Base-by-base conservation (phyloP, 148 eudicot species). In the Oxyria digyna region DNA sequence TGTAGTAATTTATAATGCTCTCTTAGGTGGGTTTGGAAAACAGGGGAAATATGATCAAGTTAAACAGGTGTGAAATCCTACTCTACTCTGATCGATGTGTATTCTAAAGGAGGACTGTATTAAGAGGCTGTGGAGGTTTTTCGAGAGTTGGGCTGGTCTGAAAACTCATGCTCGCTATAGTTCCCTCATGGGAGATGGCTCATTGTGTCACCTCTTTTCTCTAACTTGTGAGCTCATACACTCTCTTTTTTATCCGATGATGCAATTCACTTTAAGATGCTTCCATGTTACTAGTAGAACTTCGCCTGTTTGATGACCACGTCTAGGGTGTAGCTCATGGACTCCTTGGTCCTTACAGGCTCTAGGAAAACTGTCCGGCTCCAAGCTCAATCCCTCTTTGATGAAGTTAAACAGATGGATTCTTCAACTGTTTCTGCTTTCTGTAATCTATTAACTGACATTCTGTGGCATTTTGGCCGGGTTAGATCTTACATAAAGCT, bases 271-370 rank as follows among this genome's bases (percentile, higher is more conserved):
- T 94, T 75, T 87, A 90, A 69, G 98, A 90, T 77, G 98, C 92
- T 71, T 94, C 97, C 37, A 74, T 90, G 89, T 67, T 94, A 59
- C 73, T 94, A 67, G 92, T 90, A 77, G 98, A 90, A 71, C 89
- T 94, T 24, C 97, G 86, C 35, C 75, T 90, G 70, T 88, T 94
- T 70, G 97, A 94, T 85, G 86, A 94, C 80, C 87, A 88, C 71
- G 92, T 94, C 32, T 94, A 94, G 62, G 98, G 98, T 48, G 97
- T 94, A 73, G 96, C 97, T 29, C 89, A 94, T 81, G 98, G 98
- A 50, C 88, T 94, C 38, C 90, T n/a, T n/a, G n/a, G n/a, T n/a
- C n/a, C n/a, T 94, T 45, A 82, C 87, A 83, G 98, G 97, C 48
- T 81, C 78, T n/a, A 80, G 83, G 41, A 87, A 90, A 68, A 73